Conservation (phyloP, 2,329 filamentous ascomycete species). For the Ramichloridium luteum region DNA sequence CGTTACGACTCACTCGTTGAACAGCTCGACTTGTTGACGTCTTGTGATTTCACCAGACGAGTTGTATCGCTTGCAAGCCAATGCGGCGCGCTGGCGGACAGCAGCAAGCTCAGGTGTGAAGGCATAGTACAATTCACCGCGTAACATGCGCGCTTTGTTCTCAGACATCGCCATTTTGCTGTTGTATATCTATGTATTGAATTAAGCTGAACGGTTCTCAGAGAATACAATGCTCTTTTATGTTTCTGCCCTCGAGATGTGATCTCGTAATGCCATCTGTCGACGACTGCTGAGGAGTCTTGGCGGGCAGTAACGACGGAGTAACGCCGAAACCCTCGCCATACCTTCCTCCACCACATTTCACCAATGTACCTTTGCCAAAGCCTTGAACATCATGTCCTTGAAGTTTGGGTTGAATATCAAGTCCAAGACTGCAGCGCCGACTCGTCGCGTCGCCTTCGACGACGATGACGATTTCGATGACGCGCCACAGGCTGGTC, state of each 20-base stretch:
- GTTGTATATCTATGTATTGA: too few species aligned
- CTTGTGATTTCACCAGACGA: slow-evolving; percentile 45
- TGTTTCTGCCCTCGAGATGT: too few species aligned
- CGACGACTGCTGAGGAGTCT: too few species aligned
- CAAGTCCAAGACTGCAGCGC: slow-evolving; percentile 19
- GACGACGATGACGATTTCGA: slow-evolving; percentile 21
- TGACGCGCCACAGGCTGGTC: slow-evolving; percentile 9
- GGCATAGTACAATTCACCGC: slow-evolving; percentile 55
- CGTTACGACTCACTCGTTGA: slow-evolving; percentile 57
- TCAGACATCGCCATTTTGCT: slow-evolving; percentile 18
- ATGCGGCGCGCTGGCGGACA: slow-evolving; percentile 49
- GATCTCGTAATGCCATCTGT: too few species aligned
- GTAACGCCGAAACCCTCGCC: too few species aligned
- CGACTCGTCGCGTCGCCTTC: slow-evolving; percentile 12
- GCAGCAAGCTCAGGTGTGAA: slow-evolving; percentile 58
- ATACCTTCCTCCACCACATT: background rate
- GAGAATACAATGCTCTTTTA: too few species aligned
- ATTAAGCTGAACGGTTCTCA: background rate
- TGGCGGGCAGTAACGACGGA: too few species aligned
- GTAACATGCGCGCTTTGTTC: slow-evolving; percentile 22
- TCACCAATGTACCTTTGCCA: background rate
- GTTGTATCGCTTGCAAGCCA: slow-evolving; percentile 54
- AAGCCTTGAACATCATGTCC: slow-evolving; percentile 18
- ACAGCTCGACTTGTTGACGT: slow-evolving; percentile 53
- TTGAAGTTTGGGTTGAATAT: slow-evolving; percentile 27